Evolutionary conservation across 495 filamentous ascomycete genomes (phyloP).

Genomic region (Polyplosphaeria fusca): DNA sequence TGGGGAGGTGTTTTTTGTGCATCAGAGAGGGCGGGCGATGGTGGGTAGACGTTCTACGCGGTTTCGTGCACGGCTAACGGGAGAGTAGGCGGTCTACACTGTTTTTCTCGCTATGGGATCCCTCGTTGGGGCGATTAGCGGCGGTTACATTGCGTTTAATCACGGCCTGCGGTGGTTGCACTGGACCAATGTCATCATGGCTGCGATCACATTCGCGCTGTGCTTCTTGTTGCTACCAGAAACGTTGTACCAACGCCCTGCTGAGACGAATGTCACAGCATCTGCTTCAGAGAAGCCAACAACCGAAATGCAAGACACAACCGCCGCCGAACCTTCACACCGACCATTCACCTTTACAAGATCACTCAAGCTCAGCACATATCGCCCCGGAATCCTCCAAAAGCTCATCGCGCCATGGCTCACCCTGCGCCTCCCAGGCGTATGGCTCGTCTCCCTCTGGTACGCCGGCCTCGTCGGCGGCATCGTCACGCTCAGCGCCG

Average conservation of each 20-base stretch:
- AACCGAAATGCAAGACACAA: slow-evolving; percentile 1
- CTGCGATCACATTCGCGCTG: slow-evolving; percentile 32
- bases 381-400: slow-evolving; percentile 16
- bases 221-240: slow-evolving; percentile 35
- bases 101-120: slow-evolving; percentile 32
- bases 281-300: not conserved
- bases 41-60: slow-evolving; percentile 5
- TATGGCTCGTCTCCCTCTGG: slow-evolving; percentile 35
- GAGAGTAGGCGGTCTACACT: slow-evolving; percentile 33
- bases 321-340: slow-evolving; percentile 6
- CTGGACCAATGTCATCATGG: slow-evolving; percentile 32
- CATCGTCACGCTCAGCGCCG: slow-evolving; percentile 31
- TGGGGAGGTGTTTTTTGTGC: slow-evolving; percentile 37
- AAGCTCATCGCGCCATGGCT: slow-evolving; percentile 34
- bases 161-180: slow-evolving; percentile 33
- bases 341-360: slow-evolving; percentile 16
- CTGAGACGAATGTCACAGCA: not conserved
- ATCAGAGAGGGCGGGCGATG: slow-evolving; percentile 36
- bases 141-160: slow-evolving; percentile 32
- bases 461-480: slow-evolving; percentile 38
- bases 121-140: slow-evolving; percentile 27
- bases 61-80: slow-evolving; percentile 2
- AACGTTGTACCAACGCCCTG: slow-evolving; percentile 31
- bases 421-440: slow-evolving; percentile 33
- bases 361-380: slow-evolving; percentile 27